These are phyloP conservation scores for Candida hungchunana DNA, from an alignment of 805 yeast genomes.

Conservation along the genomic window DNA sequence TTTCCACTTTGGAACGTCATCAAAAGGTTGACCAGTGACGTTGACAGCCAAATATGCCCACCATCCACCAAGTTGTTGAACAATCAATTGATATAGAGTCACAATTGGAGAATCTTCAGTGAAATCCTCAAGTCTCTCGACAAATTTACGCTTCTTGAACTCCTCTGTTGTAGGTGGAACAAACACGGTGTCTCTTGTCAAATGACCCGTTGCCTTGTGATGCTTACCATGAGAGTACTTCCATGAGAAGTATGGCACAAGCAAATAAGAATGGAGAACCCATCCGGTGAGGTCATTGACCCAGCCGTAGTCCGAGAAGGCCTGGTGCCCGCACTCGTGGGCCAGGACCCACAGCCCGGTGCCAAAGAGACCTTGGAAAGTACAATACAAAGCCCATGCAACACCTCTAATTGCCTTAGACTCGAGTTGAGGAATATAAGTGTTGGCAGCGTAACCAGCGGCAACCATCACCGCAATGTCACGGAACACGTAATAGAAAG, in stretches of 20 bases:
- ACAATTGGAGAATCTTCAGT: slow-evolving; percentile 53
- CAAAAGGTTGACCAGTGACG: slow-evolving; percentile 52
- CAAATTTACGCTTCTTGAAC: slow-evolving; percentile 31
- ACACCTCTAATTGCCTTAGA: slow-evolving; percentile 33
- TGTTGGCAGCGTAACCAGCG: slow-evolving; percentile 41
- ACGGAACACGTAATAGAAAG: slow-evolving; percentile 49
- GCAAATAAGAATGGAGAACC: slow-evolving; percentile 52
- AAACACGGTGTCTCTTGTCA: slow-evolving; percentile 57
- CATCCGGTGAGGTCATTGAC: slow-evolving; percentile 57
- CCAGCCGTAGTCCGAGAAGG: slow-evolving; percentile 49
- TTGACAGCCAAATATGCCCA: slow-evolving; percentile 46
- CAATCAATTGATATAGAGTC: slow-evolving; percentile 38
- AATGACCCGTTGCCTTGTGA: slow-evolving; percentile 61
- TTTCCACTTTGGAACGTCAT: slow-evolving; percentile 37
- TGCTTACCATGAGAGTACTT: slow-evolving; percentile 57
- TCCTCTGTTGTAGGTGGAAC: slow-evolving; percentile 50
- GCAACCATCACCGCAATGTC: slow-evolving; percentile 43
- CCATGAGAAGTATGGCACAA: slow-evolving; percentile 63
- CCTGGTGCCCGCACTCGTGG: slow-evolving; percentile 64
- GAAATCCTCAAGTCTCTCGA: slow-evolving; percentile 22
- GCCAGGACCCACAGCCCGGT: slow-evolving; percentile 61
- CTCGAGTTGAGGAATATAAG: slow-evolving; percentile 39
- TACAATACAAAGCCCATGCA: slow-evolving; percentile 38
- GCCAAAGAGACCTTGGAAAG: slow-evolving; percentile 44
- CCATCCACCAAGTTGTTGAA: slow-evolving; percentile 57